Evolutionary conservation across 2,329 filamentous ascomycete genomes (phyloP).

Genomic region (Aspergillus arachidicola): DNA sequence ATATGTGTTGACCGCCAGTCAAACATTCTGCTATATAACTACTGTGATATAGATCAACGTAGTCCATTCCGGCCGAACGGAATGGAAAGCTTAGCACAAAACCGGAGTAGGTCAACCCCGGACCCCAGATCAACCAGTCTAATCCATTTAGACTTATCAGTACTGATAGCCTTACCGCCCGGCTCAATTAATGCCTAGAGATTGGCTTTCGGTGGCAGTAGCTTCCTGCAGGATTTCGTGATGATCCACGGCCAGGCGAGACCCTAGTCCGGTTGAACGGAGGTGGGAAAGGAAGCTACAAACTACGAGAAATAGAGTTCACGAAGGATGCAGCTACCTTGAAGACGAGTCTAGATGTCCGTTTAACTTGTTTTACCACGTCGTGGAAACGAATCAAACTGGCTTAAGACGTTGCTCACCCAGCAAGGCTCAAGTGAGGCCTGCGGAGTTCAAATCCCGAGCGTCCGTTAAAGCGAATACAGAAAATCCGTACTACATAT

Average conservation of each 20-base stretch:
- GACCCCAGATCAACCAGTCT: not conserved
- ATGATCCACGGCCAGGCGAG: not conserved
- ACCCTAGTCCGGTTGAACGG: not conserved
- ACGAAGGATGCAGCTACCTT: not conserved
- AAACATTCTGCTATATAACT: too few species aligned
- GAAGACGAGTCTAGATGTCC: not conserved
- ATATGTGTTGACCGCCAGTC: too few species aligned
- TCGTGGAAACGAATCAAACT: not conserved
- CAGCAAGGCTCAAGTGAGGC: not conserved
- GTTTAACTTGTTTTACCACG: not conserved
- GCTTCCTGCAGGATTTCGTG: not conserved
- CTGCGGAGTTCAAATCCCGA: not conserved
- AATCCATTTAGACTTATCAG: not conserved
- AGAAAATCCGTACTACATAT: not conserved
- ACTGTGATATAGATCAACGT: not conserved
- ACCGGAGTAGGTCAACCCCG: not conserved
- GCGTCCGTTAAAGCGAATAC: not conserved
- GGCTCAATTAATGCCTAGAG: not conserved
- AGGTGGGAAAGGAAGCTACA: not conserved
- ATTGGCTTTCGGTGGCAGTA: not conserved
- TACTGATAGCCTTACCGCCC: not conserved
- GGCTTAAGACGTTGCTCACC: not conserved
- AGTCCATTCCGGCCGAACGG: not conserved
- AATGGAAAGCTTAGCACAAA: not conserved
- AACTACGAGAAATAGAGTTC: not conserved